These are phyloP conservation scores for Pontederia paniculata DNA, from an alignment of 176 grass and related monocot species.

Conservation along the genomic window DNA sequence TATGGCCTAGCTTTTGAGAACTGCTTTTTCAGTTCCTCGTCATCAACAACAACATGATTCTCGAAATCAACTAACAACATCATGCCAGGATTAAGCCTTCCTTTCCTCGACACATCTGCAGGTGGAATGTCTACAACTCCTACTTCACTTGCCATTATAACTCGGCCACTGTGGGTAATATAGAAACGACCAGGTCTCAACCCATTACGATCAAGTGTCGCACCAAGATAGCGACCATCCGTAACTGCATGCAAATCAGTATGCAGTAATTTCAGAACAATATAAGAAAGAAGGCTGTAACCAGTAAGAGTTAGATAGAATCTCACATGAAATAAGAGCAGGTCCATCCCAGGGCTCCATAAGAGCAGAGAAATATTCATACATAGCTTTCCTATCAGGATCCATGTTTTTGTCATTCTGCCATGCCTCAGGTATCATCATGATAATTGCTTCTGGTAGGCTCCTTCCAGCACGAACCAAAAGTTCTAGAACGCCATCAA, in stretches of 20 bases:
- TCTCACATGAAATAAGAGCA: constrained; percentile 95
- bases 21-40: constrained; percentile 69
- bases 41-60: constrained; percentile 81
- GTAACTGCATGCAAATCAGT: constrained; percentile 44
- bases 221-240: constrained; percentile 94
- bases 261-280: background rate
- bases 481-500: constrained; percentile 88
- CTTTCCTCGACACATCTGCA: constrained; percentile 75
- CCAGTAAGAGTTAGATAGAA: constrained; percentile 3
- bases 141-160: constrained; percentile 98
- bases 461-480: constrained; percentile 80
- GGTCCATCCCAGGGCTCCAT: constrained; percentile 99
- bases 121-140: constrained; percentile 86
- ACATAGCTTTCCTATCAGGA: constrained; percentile 67
- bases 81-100: constrained; percentile 94
- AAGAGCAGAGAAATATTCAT: constrained; percentile 87
- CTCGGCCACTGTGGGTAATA: constrained; percentile 71
- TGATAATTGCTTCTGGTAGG: constrained; percentile 96
- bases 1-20: constrained; percentile 89
- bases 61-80: constrained; percentile 97
- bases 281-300: background rate
- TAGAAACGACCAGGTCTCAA: constrained; percentile 95
- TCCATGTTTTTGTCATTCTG: constrained; percentile 96
- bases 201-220: constrained; percentile 88
- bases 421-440: constrained; percentile 99